Evolutionary conservation across 2,329 filamentous ascomycete species (phyloP).

Genomic region (Paraconiothyrium sp.): DNA sequence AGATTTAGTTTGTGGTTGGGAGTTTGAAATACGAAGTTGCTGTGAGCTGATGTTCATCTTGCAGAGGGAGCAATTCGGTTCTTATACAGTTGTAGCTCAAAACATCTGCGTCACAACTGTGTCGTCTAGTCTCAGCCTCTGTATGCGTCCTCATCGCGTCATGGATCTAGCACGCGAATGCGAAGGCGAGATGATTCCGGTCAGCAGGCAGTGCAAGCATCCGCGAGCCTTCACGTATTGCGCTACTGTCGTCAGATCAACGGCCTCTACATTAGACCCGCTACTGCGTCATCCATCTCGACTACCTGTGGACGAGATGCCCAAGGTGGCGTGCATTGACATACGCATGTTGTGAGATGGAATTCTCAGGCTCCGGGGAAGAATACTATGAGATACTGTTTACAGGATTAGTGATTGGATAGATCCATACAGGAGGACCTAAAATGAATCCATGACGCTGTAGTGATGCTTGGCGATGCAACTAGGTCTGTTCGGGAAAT

Average conservation of each 20-base stretch:
- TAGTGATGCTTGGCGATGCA: background rate
- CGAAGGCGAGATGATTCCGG: background rate
- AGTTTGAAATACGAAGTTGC: background rate
- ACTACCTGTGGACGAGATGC: background rate
- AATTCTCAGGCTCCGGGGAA: background rate
- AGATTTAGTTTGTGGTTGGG: background rate
- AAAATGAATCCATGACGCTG: slow-evolving; percentile 4
- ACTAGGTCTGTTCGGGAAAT: slow-evolving; percentile 2
- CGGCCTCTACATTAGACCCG: background rate
- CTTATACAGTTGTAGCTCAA: background rate
- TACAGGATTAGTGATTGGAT: no score
- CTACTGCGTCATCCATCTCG: slow-evolving; percentile 9
- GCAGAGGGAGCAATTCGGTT: background rate
- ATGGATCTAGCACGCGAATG: slow-evolving; percentile 7
- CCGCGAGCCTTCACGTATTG: background rate
- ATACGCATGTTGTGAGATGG: slow-evolving; percentile 7
- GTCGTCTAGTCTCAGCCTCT: background rate
- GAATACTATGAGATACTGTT: background rate
- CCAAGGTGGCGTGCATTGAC: background rate
- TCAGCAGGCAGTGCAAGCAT: slow-evolving; percentile 3
- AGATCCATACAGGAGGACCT: background rate
- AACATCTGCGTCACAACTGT: background rate
- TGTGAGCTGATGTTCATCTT: background rate
- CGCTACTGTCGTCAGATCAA: slow-evolving; percentile 3
- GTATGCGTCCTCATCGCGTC: slow-evolving; percentile 6